These are phyloP conservation scores for Dispira simplex DNA, from an alignment of 192 early-diverging fungal species.

Conservation along the genomic window DNA sequence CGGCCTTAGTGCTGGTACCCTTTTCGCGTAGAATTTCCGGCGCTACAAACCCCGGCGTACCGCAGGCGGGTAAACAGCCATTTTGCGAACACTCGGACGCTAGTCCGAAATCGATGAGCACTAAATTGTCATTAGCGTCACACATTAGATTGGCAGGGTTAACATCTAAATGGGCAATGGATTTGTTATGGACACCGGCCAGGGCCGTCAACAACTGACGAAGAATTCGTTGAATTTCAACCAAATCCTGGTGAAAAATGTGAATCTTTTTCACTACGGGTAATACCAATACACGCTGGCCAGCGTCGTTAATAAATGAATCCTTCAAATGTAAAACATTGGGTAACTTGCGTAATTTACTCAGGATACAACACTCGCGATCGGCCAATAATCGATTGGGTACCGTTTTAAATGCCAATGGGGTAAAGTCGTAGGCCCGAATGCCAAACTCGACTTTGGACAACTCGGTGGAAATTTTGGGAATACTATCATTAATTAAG, in stretches of 20 bases:
- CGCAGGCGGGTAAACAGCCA: constrained; percentile 36
- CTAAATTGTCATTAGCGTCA: constrained; percentile 32
- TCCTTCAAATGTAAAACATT: constrained; percentile 40
- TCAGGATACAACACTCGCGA: constrained; percentile 36
- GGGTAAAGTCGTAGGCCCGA: constrained; percentile 35
- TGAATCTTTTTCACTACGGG: constrained; percentile 34
- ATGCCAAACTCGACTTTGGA: constrained; percentile 49
- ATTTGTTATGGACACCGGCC: constrained; percentile 36
- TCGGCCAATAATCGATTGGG: constrained; percentile 31
- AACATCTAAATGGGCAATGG: constrained; percentile 54
- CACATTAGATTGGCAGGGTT: constrained; percentile 46
- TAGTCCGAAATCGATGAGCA: constrained; percentile 65
- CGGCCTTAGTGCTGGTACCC: constrained; percentile 27
- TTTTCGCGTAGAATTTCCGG: constrained; percentile 33
- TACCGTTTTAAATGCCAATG: constrained; percentile 48
- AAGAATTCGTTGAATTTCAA: constrained; percentile 30
- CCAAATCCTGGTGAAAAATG: constrained; percentile 31
- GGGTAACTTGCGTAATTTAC: constrained; percentile 21
- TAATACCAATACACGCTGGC: constrained; percentile 40
- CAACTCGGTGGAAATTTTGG: constrained; percentile 28
- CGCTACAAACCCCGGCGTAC: constrained; percentile 62
- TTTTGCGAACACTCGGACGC: constrained; percentile 26
- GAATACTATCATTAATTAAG: constrained; percentile 10
- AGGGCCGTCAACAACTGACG: constrained; percentile 37
- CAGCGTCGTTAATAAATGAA: constrained; percentile 38